Conservation (phyloP, 108 stramenopile genomes). For the Chaetoceros muelleri region DNA sequence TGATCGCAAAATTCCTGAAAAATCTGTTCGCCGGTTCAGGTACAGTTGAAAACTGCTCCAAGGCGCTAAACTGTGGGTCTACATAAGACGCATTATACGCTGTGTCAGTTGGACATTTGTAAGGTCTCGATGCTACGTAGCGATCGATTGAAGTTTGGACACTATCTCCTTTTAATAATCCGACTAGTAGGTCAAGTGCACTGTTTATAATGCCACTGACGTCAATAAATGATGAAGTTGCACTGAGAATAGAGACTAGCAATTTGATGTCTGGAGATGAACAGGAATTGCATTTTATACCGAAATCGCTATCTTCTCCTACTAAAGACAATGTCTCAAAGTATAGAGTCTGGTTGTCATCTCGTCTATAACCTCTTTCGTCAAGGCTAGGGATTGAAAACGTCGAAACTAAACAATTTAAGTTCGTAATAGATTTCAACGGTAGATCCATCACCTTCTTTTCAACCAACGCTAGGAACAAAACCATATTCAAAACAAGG, state of each 20-base stretch:
- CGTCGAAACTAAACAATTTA: conserved; percentile 71
- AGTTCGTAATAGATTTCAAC: conserved; percentile 37
- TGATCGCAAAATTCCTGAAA: background rate
- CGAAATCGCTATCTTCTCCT: conserved; percentile 30
- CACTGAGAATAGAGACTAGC: conserved; percentile 29
- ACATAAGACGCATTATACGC: conserved; percentile 26
- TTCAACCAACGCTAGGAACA: background rate
- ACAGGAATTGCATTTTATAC: conserved; percentile 47
- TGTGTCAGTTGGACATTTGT: conserved; percentile 46
- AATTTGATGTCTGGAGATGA: conserved; percentile 46
- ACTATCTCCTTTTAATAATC: conserved; percentile 12
- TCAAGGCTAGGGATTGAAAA: conserved; percentile 46
- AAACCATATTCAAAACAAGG: background rate
- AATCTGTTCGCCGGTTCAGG: background rate
- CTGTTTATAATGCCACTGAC: conserved; percentile 34
- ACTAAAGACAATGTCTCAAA: conserved; percentile 30
- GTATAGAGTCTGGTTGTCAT: conserved; percentile 22
- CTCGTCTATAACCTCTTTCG: conserved; percentile 29
- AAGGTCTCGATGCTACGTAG: conserved; percentile 24
- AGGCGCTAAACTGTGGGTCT: conserved; percentile 27
- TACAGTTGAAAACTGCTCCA: no score
- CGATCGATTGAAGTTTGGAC: background rate
- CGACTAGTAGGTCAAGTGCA: conserved; percentile 28
- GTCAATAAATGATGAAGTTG: conserved; percentile 32
- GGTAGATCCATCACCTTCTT: conserved; percentile 10